Conservation (phyloP, 2,329 filamentous ascomycete species). For the Fusarium nanum region DNA sequence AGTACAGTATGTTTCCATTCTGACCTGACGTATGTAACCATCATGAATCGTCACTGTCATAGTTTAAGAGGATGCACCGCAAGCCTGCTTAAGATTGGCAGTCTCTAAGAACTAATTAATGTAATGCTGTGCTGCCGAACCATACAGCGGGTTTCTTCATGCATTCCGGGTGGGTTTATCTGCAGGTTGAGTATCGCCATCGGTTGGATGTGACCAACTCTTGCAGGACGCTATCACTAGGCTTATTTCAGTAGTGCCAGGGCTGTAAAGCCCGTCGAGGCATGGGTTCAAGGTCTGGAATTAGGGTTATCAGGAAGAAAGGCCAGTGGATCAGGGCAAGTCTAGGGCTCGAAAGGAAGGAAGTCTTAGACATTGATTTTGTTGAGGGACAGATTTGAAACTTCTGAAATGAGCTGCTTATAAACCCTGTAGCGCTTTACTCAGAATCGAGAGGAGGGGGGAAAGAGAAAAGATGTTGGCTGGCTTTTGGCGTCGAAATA, state of each 20-base stretch:
- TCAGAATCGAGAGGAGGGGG: conserved; percentile 18
- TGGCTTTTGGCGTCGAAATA: conserved; percentile 8
- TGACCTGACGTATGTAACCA: not conserved
- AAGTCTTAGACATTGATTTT: conserved; percentile 2
- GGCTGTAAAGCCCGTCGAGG: conserved; percentile 2
- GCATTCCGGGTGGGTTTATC: conserved; percentile 30
- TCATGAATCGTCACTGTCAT: conserved; percentile 9
- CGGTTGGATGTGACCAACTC: conserved; percentile 35
- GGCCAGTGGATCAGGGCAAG: conserved; percentile 29
- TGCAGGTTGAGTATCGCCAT: conserved; percentile 35
- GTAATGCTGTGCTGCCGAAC: conserved; percentile 38
- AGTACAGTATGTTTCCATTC: not conserved
- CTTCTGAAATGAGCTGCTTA: not conserved
- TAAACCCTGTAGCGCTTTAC: not conserved
- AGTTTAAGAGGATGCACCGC: conserved; percentile 35
- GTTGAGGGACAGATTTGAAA: conserved; percentile 12
- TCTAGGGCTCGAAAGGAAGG: conserved; percentile 31
- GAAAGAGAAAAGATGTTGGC: conserved; percentile 7
- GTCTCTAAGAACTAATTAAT: conserved; percentile 7
- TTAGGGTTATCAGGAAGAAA: conserved; percentile 35
- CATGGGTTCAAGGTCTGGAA: conserved; percentile 28
- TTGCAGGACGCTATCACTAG: conserved; percentile 33
- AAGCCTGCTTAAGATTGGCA: conserved; percentile 27
- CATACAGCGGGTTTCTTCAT: conserved; percentile 35
- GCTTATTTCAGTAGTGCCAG: conserved; percentile 34